Evolutionary conservation across 331 rosid species (phyloP).

Genomic region (Phaseolus coccineus): DNA sequence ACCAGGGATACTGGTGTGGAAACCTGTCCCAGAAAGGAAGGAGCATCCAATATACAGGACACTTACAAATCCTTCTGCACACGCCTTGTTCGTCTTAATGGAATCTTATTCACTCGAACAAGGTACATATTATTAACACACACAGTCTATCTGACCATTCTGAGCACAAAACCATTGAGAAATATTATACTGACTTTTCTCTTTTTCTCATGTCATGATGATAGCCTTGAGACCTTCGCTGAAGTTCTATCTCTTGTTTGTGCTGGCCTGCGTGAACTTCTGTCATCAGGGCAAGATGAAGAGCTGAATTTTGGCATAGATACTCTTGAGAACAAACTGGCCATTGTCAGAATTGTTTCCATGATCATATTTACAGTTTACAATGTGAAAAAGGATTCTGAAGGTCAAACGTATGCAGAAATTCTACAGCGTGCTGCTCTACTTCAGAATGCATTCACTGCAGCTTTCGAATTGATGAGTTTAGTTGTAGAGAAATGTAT

Average conservation of each 20-base stretch:
- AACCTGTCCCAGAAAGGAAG: conserved; percentile 57
- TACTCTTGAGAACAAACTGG: conserved; percentile 71
- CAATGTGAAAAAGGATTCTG: conserved; percentile 79
- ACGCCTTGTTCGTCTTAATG: conserved; percentile 89
- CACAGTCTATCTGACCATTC: neutral
- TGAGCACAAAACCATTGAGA: neutral
- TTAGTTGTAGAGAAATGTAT: conserved; percentile 76
- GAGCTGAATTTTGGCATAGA: conserved; percentile 71
- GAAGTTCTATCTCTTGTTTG: conserved; percentile 79
- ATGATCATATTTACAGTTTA: conserved; percentile 81
- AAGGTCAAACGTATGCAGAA: conserved; percentile 95
- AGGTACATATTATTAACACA: conserved; percentile 57
- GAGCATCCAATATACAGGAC: conserved; percentile 53
- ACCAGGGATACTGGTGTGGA: conserved; percentile 56
- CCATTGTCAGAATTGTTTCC: conserved; percentile 74
- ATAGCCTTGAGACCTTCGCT: conserved; percentile 84
- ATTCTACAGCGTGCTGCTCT: conserved; percentile 88
- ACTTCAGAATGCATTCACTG: conserved; percentile 86
- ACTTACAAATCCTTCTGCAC: conserved; percentile 70
- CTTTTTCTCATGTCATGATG: conserved; percentile 35
- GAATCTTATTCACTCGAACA: conserved; percentile 92
- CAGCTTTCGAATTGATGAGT: conserved; percentile 86
- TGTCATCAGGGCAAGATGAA: conserved; percentile 80
- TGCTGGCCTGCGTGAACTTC: conserved; percentile 64
- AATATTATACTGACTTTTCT: conserved; percentile 37